Base-by-base conservation (phyloP, 2,329 filamentous ascomycete genomes). In the Botrytis aclada region DNA sequence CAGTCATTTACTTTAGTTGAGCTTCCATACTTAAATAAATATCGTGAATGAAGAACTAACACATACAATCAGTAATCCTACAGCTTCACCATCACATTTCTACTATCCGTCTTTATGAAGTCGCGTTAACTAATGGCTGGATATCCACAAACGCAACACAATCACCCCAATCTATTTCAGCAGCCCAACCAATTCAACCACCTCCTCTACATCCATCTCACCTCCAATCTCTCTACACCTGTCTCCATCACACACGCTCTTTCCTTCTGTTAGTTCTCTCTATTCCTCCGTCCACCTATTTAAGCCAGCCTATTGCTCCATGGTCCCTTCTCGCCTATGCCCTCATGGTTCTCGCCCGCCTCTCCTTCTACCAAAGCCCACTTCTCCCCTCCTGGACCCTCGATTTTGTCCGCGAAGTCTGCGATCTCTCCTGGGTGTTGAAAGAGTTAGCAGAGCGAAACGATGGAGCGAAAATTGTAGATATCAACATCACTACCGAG, bases 71-170 rank as follows among this genome's bases (percentile, higher is more conserved):
- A 69, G 71, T 69, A 41, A 60, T 69, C 22, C 34, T 72, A 56
- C 64, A 61, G 69, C 56, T 69, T 32, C 71, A 69, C 63, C 71
- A 72, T 56, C 41, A 69, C 12, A 39, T 69, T 25, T 34, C 63
- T 34, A n/a, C 70, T 22, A 69, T 69, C 16, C 70, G 63, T 39
- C 62, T 72, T 54, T 61, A 72, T 32, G 70, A 72, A 61, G 32
- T 71, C 34, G 32, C 70, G 7, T 51, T 71, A 12, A 56, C 45
- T 14, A 37, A 47, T 25, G 25, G 12, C 34, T 65, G 45, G 45
- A 45, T 39, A n/a, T 18, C 66, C 51, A 43, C 20, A 54, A 69
- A 25, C 1, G 7, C 25, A 25, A 69, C 32, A 39, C 32, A 39
- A 56, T 41, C 45, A 29, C 32, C 41, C 51, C 54, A 39, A 39